Conservation (phyloP, 1,284 basidiomycete species). For the Pseudozyma tsukubaensis region DNA sequence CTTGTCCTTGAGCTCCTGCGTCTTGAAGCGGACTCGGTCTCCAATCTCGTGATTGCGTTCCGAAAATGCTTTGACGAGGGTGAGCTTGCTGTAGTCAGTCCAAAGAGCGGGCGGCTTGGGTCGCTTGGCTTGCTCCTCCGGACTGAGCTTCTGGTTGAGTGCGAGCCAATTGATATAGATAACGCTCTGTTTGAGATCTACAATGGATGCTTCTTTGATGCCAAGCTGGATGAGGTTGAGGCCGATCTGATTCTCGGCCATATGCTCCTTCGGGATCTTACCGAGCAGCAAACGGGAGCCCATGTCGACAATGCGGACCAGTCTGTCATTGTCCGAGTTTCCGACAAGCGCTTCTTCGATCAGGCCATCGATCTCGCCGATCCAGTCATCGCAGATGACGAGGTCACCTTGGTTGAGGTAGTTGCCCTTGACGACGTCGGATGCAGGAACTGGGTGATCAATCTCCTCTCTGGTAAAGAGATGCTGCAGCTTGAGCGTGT, state of each 20-base stretch:
- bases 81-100: slow-evolving; percentile 45
- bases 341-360: slow-evolving; percentile 84
- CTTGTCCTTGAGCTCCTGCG: slow-evolving; percentile 34
- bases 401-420: slow-evolving; percentile 71
- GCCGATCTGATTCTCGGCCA: slow-evolving; percentile 68
- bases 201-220: slow-evolving; percentile 67
- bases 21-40: slow-evolving; percentile 66
- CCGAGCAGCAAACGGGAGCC: slow-evolving; percentile 37
- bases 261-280: slow-evolving; percentile 38
- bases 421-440: slow-evolving; percentile 71
- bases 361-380: slow-evolving; percentile 79
- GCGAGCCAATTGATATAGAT: slow-evolving; percentile 88
- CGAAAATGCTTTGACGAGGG: slow-evolving; percentile 41
- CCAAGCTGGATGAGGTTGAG: slow-evolving; percentile 69
- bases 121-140: slow-evolving; percentile 41
- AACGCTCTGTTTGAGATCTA: slow-evolving; percentile 81
- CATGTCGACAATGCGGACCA: slow-evolving; percentile 38
- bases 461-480: slow-evolving; percentile 77
- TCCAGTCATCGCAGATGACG: slow-evolving; percentile 81
- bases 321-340: slow-evolving; percentile 70
- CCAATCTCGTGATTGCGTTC: slow-evolving; percentile 63
- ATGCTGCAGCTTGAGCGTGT: slow-evolving; percentile 79
- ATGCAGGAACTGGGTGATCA: slow-evolving; percentile 76
- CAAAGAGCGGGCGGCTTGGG: slow-evolving; percentile 47
- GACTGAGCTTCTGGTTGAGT: slow-evolving; percentile 77